These are phyloP conservation scores for Coniochaeta hoffmannii DNA, from an alignment of 2,329 filamentous ascomycete genomes.

Conservation along the genomic window DNA sequence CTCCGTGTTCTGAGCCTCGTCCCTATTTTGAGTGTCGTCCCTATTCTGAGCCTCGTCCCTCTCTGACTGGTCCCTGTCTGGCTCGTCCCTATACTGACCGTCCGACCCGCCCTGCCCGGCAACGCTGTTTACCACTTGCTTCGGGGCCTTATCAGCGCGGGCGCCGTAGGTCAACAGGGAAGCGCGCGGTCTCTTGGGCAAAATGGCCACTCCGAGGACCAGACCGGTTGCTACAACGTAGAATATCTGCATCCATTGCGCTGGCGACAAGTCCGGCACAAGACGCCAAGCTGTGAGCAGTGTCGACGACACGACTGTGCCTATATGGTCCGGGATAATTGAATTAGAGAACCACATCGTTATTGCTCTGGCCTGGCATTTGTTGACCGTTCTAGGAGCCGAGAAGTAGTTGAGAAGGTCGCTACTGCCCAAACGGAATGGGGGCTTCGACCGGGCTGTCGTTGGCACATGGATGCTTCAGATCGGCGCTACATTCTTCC, in stretches of 20 bases:
- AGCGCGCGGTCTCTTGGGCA: not conserved
- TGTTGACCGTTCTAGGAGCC: not conserved
- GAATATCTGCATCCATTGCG: not conserved
- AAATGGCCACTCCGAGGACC: not conserved
- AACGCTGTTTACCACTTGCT: not conserved
- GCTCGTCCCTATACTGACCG: not conserved
- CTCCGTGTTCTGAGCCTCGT: not conserved
- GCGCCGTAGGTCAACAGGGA: not conserved
- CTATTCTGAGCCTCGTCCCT: not conserved
- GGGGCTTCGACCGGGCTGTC: not conserved
- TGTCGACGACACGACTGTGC: not conserved
- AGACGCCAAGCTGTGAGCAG: not conserved
- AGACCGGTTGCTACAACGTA: not conserved
- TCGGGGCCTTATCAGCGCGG: not conserved
- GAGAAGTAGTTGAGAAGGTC: not conserved
- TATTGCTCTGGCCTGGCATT: not conserved
- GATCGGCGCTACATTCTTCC: not conserved
- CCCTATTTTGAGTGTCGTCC: not conserved
- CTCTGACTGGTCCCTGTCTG: not conserved
- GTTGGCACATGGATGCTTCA: not conserved
- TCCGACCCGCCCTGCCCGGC: not conserved
- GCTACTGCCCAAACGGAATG: not conserved
- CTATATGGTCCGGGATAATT: not conserved
- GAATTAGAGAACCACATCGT: not conserved
- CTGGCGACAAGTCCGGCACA: not conserved